These are phyloP conservation scores for Alternaria postmessia DNA, from an alignment of 2,329 filamentous ascomycete genomes.

Conservation along the genomic window DNA sequence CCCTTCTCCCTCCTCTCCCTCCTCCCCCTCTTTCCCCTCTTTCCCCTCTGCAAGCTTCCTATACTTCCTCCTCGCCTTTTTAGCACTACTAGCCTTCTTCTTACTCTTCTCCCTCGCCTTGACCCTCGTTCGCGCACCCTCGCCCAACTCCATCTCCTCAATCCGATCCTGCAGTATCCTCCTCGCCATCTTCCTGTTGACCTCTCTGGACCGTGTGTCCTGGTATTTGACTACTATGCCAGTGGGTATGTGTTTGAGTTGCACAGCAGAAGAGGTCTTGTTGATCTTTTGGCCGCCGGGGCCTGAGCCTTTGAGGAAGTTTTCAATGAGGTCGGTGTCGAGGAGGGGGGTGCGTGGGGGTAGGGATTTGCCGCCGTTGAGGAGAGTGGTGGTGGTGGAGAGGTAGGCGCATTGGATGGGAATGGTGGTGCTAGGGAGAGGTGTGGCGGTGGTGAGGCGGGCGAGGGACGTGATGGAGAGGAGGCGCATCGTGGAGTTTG, in stretches of 20 bases:
- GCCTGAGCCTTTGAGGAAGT: slow-evolving; percentile 88
- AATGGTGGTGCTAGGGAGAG: not conserved
- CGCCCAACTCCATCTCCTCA: slow-evolving; percentile 78
- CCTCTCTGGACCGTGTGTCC: slow-evolving; percentile 82
- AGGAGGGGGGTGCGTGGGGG: slow-evolving; percentile 79
- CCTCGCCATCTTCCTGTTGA: slow-evolving; percentile 88
- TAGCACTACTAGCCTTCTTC: slow-evolving; percentile 75
- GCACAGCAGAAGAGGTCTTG: slow-evolving; percentile 95
- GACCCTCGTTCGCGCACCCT: slow-evolving; percentile 70
- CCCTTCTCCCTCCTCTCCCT: slow-evolving; percentile 48
- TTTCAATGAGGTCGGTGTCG: slow-evolving; percentile 81
- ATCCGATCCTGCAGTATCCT: slow-evolving; percentile 76
- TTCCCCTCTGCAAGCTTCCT: slow-evolving; percentile 55
- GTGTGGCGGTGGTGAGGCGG: slow-evolving; percentile 7
- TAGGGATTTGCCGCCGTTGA: slow-evolving; percentile 31
- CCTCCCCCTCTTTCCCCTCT: slow-evolving; percentile 54
- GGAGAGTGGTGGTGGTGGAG: slow-evolving; percentile 23
- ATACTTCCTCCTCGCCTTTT: slow-evolving; percentile 87
- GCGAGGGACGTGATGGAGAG: slow-evolving; percentile 5
- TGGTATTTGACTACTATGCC: slow-evolving; percentile 95
- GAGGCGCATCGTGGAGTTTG: slow-evolving; percentile 15
- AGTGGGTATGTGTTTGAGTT: slow-evolving; percentile 88
- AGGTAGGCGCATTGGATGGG: slow-evolving; percentile 24
- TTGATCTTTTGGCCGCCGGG: slow-evolving; percentile 99
- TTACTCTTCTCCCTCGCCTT: slow-evolving; percentile 70